These are phyloP conservation scores for Pelargonium cotyledonis DNA, from an alignment of 441 rosid species.

Conservation along the genomic window DNA sequence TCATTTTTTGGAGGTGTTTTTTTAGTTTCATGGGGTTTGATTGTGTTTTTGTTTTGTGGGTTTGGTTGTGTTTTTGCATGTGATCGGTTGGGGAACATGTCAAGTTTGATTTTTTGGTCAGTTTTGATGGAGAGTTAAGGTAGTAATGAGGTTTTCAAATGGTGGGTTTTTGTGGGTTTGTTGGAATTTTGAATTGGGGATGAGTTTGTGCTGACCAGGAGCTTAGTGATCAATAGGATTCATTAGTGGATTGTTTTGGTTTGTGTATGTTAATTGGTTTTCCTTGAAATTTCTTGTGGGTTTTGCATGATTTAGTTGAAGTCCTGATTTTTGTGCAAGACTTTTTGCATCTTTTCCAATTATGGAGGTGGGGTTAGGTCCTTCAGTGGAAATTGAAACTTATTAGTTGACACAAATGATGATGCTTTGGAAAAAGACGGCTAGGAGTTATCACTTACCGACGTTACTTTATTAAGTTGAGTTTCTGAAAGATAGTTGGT, in stretches of 20 bases:
- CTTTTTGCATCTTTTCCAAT: not conserved
- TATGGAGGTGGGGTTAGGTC: constrained; percentile 1
- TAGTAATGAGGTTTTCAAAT: not conserved
- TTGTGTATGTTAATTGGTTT: not conserved
- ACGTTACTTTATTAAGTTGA: not conserved
- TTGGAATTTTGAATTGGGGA: not conserved
- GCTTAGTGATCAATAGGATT: too few relatives aligned
- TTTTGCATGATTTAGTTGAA: not conserved
- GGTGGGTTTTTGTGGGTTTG: not conserved
- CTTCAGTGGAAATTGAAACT: not conserved
- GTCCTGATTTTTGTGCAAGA: not conserved
- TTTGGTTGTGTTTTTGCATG: not conserved
- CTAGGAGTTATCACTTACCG: too few relatives aligned
- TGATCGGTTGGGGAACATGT: not conserved
- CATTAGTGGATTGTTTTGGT: not conserved
- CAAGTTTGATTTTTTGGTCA: not conserved
- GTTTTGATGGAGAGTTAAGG: not conserved
- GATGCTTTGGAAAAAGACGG: not conserved
- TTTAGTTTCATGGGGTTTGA: not conserved
- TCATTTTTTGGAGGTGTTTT: not conserved
- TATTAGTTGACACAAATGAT: not conserved
- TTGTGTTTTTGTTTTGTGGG: not conserved
- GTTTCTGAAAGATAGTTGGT: not conserved
- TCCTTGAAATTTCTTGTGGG: not conserved
- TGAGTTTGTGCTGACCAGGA: not conserved